Evolutionary conservation across 2,329 filamentous ascomycete genomes (phyloP), one percentile per base, ranked within the genome.

Genomic region (Xylariaceae sp.): DNA sequence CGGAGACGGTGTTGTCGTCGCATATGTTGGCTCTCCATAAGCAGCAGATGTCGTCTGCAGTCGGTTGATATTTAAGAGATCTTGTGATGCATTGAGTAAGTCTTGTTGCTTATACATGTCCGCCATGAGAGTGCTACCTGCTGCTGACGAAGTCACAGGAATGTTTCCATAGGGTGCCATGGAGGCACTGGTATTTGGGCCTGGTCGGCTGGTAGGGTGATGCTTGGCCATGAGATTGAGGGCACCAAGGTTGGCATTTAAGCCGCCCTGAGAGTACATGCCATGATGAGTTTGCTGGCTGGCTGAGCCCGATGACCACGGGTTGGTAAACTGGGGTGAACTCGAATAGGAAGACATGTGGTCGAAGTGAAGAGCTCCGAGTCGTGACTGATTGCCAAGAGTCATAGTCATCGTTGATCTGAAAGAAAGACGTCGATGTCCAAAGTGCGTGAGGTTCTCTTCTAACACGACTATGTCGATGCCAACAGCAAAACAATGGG

Each of bases 301-400:
- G 77, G 77, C 71, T 30, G 84, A 77, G 44, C 79, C 80, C 53
- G 88, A 81, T 45, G 77, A 78, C 92, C 92, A 96, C 40, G 91
- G 91, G 72, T 96, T 94, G 67, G 87, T 91, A 76, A 96, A 96
- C 61, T 94, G 87, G 61, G 88, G 84, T 74, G 79, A 68, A 76
- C 80, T 70, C 66, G 78, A 70, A 73, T 89, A 90, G 64, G 74
- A 72, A 70, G 88, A 84, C 79, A 91, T 85, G 71, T 83, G 80
- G 71, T 92, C 89, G 78, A 92, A 94, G 72, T 83, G 84, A 76
- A 95, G 74, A 70, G 80, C 82, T 68, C 81, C 88, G 76, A 87
- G 89, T 71, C 84, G 83, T 77, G 85, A 89, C 76, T 92, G 90
- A 72, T 91, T 88, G 76, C 96, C 90, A 78, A 96, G 84, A 73